These are phyloP conservation scores for Lachnellula subtilissima DNA, from an alignment of 2,329 filamentous ascomycete species.

Conservation along the genomic window DNA sequence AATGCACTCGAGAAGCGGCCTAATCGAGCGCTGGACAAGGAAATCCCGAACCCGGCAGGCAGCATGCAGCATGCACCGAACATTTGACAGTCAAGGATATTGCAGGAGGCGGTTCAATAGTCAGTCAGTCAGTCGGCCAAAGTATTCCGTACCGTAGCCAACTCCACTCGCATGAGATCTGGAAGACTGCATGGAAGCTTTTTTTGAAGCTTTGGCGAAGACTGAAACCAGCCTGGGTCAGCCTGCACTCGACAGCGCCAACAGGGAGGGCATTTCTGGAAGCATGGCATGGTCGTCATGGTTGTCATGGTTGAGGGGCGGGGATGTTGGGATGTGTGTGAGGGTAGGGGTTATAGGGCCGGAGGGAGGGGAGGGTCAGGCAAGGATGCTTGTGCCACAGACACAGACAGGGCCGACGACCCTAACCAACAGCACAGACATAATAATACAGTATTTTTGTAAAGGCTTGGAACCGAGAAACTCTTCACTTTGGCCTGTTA, in stretches of 20 bases:
- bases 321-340: background rate
- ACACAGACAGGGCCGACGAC: background rate
- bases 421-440: constrained; percentile 7
- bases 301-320: background rate
- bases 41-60: constrained; percentile 21
- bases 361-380: background rate
- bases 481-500: constrained; percentile 1
- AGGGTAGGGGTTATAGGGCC: background rate
- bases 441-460: background rate
- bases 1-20: constrained; percentile 20
- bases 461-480: constrained; percentile 7
- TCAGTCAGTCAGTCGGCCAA: background rate
- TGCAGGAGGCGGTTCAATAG: background rate
- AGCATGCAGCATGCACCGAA: background rate
- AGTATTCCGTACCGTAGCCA: background rate
- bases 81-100: constrained; percentile 10
- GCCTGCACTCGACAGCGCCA: constrained; percentile 1
- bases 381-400: background rate
- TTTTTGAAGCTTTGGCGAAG: constrained; percentile 17
- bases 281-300: background rate
- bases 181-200: constrained; percentile 26
- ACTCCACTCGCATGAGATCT: constrained; percentile 19
- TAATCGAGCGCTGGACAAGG: constrained; percentile 19
- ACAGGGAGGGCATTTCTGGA: constrained; percentile 4
- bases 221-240: constrained; percentile 3